Evolutionary conservation across 139 green algal genomes (phyloP).

Genomic region (Chlorella sorokiniana): DNA sequence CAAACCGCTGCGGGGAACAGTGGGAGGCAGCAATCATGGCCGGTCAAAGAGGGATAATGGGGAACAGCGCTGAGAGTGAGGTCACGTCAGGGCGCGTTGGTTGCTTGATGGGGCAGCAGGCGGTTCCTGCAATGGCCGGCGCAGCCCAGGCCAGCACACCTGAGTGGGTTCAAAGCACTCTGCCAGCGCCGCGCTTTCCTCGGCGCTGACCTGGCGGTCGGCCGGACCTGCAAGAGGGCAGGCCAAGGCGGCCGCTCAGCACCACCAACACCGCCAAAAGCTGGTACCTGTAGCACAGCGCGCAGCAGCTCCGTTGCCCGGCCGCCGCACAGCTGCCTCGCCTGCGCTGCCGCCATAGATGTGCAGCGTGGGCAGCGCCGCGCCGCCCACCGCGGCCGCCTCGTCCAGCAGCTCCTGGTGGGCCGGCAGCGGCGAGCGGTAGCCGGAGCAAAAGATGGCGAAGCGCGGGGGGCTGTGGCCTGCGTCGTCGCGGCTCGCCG

Average conservation of each 20-base stretch:
- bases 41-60: not conserved
- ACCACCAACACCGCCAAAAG: too few species aligned
- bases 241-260: too few species aligned
- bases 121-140: not conserved
- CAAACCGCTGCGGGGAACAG: not conserved
- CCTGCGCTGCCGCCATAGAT: slow-evolving; percentile 39
- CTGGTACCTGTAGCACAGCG: not conserved
- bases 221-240: not conserved
- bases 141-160: not conserved
- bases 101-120: not conserved
- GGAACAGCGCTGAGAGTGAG: not conserved
- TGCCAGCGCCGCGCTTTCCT: slow-evolving; percentile 15
- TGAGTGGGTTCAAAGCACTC: slow-evolving; percentile 20
- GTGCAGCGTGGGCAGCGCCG: slow-evolving; percentile 49
- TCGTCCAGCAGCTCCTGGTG: slow-evolving; percentile 6
- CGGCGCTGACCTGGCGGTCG: slow-evolving; percentile 32
- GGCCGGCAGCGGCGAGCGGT: slow-evolving; percentile 17
- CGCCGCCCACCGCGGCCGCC: not conserved
- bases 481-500: not conserved
- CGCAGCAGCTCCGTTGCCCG: too few species aligned
- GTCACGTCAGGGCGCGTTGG: not conserved
- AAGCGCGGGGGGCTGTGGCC: slow-evolving; percentile 4
- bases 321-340: not conserved
- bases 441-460: slow-evolving; percentile 48
- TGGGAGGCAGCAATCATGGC: not conserved